Evolutionary conservation across 768 basidiomycete genomes (phyloP).

Genomic region (Pleurotus tuoliensis): DNA sequence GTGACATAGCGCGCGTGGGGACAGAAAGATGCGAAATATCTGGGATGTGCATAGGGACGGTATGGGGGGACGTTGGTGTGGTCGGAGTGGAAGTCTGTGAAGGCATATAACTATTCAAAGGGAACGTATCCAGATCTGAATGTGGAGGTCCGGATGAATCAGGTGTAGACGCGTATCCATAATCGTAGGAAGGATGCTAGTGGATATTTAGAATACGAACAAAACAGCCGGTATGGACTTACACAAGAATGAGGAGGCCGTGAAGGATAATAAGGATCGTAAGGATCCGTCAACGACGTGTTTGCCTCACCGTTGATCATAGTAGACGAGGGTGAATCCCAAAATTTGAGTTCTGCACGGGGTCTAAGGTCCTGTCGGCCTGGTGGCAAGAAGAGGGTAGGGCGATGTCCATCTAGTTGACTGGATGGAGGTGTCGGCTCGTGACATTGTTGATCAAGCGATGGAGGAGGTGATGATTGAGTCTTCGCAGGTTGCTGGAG

Average conservation of each 20-base stretch:
- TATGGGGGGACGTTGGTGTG: slow-evolving; percentile 43
- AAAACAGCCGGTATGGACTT: slow-evolving; percentile 22
- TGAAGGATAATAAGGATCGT: slow-evolving; percentile 41
- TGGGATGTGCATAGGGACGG: slow-evolving; percentile 28
- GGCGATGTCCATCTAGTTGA: slow-evolving; percentile 39
- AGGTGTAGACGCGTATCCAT: slow-evolving; percentile 26
- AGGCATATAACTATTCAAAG: slow-evolving; percentile 51
- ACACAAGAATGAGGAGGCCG: slow-evolving; percentile 55
- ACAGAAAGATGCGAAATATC: slow-evolving; percentile 47
- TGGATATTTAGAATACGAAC: slow-evolving; percentile 3
- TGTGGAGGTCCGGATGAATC: slow-evolving; percentile 45
- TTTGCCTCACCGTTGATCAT: slow-evolving; percentile 61
- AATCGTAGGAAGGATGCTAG: slow-evolving; percentile 4
- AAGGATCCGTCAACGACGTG: slow-evolving; percentile 52
- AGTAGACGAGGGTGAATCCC: slow-evolving; percentile 63
- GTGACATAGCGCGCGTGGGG: slow-evolving; percentile 39
- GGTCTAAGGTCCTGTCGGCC: slow-evolving; percentile 42
- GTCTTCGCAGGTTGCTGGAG: slow-evolving; percentile 6
- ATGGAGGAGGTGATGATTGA: slow-evolving; percentile 30
- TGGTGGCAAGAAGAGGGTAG: slow-evolving; percentile 43
- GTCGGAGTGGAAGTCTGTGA: slow-evolving; percentile 50
- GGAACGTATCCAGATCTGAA: slow-evolving; percentile 59
- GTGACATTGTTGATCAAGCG: slow-evolving; percentile 29
- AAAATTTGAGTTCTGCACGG: slow-evolving; percentile 28
- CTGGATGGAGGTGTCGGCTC: slow-evolving; percentile 32